Conservation (phyloP, 345 rosid species). For the Schrenkiella parvula region DNA sequence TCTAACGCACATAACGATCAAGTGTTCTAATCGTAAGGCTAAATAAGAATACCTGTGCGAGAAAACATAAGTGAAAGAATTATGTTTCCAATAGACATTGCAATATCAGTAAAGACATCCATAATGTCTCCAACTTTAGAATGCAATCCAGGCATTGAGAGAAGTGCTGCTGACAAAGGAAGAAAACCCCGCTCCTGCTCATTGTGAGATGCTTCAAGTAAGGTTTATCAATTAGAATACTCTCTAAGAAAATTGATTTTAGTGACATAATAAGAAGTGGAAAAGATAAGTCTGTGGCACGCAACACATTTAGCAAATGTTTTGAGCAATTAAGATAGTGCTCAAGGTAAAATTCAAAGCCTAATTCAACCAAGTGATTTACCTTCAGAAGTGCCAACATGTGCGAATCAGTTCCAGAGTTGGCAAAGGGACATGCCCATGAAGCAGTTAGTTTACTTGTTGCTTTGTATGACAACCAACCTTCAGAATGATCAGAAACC, state of each 20-base stretch:
- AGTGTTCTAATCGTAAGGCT: neutral
- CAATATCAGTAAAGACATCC: slow-evolving; percentile 53
- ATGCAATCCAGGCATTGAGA: slow-evolving; percentile 62
- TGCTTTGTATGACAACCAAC: slow-evolving; percentile 70
- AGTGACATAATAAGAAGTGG: slow-evolving; percentile 2
- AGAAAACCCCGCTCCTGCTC: slow-evolving; percentile 96
- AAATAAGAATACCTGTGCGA: slow-evolving; percentile 58
- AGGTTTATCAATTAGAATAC: slow-evolving; percentile 16
- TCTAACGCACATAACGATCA: slow-evolving; percentile 3
- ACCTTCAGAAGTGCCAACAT: slow-evolving; percentile 81
- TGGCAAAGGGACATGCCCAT: slow-evolving; percentile 61
- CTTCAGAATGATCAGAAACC: slow-evolving; percentile 68
- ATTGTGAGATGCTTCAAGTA: slow-evolving; percentile 34
- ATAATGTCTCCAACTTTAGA: slow-evolving; percentile 52
- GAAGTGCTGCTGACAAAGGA: slow-evolving; percentile 87
- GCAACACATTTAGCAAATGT: neutral
- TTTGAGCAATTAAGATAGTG: slow-evolving; percentile 12
- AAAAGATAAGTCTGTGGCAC: slow-evolving; percentile 7
- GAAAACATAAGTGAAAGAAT: slow-evolving; percentile 78
- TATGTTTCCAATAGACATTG: slow-evolving; percentile 65
- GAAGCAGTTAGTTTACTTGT: slow-evolving; percentile 72
- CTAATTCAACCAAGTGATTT: slow-evolving; percentile 17
- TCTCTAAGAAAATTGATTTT: neutral
- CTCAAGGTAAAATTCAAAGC: slow-evolving; percentile 3
- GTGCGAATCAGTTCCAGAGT: slow-evolving; percentile 65